A percentile compares a stretch with the other conserved stretches of the same genome.
Evolutionary conservation across 2,329 filamentous ascomycete species (phyloP).

Genomic region (Monilinia aucupariae): DNA sequence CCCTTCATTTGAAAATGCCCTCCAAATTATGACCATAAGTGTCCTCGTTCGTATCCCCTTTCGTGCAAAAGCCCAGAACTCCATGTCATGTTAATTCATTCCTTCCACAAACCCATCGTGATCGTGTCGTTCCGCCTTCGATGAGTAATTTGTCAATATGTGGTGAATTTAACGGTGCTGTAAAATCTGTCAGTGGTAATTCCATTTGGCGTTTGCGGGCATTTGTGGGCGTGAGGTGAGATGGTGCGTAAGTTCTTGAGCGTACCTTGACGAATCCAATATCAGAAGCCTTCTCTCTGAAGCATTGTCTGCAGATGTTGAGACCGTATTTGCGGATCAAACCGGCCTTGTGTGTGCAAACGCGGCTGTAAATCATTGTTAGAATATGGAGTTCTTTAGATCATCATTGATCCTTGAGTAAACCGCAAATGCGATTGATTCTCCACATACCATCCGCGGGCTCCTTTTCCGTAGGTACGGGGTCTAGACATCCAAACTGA

Average conservation of each 20-base stretch:
- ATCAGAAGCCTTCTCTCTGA: conserved; percentile 67
- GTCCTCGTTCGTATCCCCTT: conserved; percentile 12
- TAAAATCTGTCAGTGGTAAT: conserved; percentile 9
- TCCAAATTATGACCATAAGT: conserved; percentile 9
- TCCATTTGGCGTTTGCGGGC: neutral
- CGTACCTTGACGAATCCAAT: conserved; percentile 68
- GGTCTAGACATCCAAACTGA: conserved; percentile 99
- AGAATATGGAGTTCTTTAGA: conserved; percentile 14
- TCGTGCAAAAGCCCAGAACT: conserved; percentile 19
- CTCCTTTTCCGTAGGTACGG: conserved; percentile 94
- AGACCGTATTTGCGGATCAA: conserved; percentile 99
- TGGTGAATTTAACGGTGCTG: conserved; percentile 31
- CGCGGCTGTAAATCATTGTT: conserved; percentile 50
- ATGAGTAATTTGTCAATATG: conserved; percentile 9
- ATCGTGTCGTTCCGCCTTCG: conserved; percentile 9
- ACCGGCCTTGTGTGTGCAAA: conserved; percentile 94
- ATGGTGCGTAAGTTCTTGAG: neutral
- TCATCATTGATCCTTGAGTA: conserved; percentile 1
- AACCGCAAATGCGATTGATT: conserved; percentile 6
- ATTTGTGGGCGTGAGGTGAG: neutral
- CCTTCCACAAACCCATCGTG: conserved; percentile 10
- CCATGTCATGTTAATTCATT: conserved; percentile 18
- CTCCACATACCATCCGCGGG: conserved; percentile 76
- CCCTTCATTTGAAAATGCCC: conserved; percentile 16
- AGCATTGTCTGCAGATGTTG: conserved; percentile 78